phyloP scores from a whole-genome alignment of 805 yeast species.

The Kluyveromyces nonfermentans region DNA sequence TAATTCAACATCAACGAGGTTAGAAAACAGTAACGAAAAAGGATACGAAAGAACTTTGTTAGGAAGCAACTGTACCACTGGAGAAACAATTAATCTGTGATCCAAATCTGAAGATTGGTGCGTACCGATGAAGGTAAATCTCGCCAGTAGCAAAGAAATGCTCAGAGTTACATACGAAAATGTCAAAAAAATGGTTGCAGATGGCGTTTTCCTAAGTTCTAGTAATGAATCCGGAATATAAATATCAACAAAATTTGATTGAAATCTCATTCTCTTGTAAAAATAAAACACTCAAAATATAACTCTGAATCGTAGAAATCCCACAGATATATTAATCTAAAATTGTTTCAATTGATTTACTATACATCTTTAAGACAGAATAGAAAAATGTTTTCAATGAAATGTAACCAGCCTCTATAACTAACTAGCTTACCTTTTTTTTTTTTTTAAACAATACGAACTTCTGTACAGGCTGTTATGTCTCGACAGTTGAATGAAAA shows the following conservation, averaged over 20 bases:
- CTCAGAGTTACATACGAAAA: slow-evolving; percentile 34
- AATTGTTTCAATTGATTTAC: no score
- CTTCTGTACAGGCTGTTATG: no score
- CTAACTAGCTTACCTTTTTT: no score
- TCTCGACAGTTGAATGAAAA: no score
- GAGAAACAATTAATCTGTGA: slow-evolving; percentile 41
- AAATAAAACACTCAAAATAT: no score
- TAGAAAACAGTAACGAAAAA: slow-evolving; percentile 53
- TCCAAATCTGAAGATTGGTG: slow-evolving; percentile 16
- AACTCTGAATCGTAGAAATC: no score
- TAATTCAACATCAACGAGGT: slow-evolving; percentile 52
- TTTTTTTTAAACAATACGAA: no score
- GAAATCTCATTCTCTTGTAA: slow-evolving; percentile 9
- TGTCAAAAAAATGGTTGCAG: slow-evolving; percentile 39
- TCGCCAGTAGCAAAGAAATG: slow-evolving; percentile 33
- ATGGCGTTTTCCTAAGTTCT: slow-evolving; percentile 29
- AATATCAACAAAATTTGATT: slow-evolving; percentile 13
- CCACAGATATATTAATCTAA: no score
- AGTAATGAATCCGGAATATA: slow-evolving; percentile 15
- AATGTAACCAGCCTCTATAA: no score
- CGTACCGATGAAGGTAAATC: slow-evolving; percentile 29
- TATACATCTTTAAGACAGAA: no score
- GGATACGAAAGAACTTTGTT: slow-evolving; percentile 45
- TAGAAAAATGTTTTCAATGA: no score
- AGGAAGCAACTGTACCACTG: slow-evolving; percentile 58